Base-by-base conservation (phyloP, 495 filamentous ascomycete genomes). In the Neurospora pannonica region DNA sequence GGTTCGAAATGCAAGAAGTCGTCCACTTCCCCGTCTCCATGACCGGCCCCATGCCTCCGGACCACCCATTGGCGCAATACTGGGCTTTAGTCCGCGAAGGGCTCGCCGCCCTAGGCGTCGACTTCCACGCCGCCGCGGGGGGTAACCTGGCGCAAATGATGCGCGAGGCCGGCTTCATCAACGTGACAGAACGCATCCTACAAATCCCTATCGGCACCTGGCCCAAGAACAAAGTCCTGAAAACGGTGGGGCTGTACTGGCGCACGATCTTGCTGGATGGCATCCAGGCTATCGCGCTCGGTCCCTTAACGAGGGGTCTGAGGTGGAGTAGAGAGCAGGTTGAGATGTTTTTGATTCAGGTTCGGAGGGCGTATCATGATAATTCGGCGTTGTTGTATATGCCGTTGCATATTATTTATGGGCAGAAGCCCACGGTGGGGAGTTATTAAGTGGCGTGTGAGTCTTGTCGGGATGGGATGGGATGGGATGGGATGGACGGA, bases 151-250 rank as follows among this genome's bases (percentile, higher is more conserved):
- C 83, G 19, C 75, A 78, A 10, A 79, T 80, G 79, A 87, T 88
- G 85, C 83, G 82, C 46, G 81, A 88, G 15, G 87, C 84, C 21
- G 89, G 89, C n/a, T 91, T 90, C 75, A 79, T 85, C 36, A 88
- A 91, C 71, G 85, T 91, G 21, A 84, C 84, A 24, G 88, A 91
- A 75, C 83, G 82, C 24, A 77, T 85, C 8, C 90, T 90, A 74
- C 90, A 92, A 71, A 84, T 92, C 75, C 92, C 91, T 11, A 84
- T 92, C 73, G 90, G 90, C 2, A 85, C 87, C 1, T 93, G 92
- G 92, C 85, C 90, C 8, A 88, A 83, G 77, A 89, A 93, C 74
- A 86, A 84, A 48, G 83, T 85, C 19, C 77, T 92, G 77, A 92
- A 91, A 78, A 86, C 87, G 74, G 88, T 92, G 31, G 91, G 91